phyloP scores from a whole-genome alignment of 2,329 filamentous ascomycete species.

The Scopulariopsis brevicaulis region DNA sequence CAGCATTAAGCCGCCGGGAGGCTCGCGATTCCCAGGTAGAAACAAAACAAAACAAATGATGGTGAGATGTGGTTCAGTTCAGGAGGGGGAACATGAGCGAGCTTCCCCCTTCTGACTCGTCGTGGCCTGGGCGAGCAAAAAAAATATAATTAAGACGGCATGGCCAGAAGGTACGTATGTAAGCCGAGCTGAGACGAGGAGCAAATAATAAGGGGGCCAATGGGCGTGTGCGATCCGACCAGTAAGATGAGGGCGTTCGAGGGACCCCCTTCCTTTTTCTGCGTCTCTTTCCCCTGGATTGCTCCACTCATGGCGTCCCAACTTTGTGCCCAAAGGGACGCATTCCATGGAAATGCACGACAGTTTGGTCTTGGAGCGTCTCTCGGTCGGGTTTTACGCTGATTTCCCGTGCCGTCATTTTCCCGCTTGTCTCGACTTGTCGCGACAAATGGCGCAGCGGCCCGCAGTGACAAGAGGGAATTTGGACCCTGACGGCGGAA shows the following conservation, averaged over 20 bases:
- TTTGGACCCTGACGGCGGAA: too few species aligned
- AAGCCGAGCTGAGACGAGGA: background rate
- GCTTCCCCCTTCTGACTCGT: background rate
- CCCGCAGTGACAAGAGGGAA: too few species aligned
- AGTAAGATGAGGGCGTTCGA: background rate
- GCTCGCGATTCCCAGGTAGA: background rate
- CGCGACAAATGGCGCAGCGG: too few species aligned
- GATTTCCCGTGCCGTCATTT: too few species aligned
- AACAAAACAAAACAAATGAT: background rate
- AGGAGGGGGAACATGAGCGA: background rate
- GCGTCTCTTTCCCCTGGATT: too few species aligned
- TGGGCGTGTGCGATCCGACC: background rate
- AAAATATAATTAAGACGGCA: background rate
- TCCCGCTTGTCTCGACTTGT: too few species aligned
- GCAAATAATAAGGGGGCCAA: background rate
- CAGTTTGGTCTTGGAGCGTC: too few species aligned
- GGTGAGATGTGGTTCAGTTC: background rate
- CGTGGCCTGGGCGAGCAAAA: background rate
- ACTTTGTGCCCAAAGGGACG: too few species aligned
- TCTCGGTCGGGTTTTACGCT: too few species aligned
- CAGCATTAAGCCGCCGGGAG: conserved; percentile 3
- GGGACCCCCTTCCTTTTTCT: too few species aligned
- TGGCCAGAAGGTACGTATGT: background rate
- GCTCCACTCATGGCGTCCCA: too few species aligned
- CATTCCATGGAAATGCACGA: too few species aligned